Conservation (phyloP, 169 alveolate species). For the Plasmodium gallinaceum region DNA sequence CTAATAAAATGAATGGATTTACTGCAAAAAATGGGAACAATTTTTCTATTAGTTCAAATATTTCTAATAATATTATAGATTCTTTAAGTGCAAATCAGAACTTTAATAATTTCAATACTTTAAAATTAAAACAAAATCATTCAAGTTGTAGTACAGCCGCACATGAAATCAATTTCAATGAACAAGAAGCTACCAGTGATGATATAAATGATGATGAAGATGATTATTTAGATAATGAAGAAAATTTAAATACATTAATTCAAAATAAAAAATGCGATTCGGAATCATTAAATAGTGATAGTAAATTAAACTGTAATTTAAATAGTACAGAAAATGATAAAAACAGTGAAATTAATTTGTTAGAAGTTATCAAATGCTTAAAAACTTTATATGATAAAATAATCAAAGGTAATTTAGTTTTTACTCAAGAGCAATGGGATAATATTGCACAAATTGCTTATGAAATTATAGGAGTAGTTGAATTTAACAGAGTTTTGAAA, state of each 20-base stretch:
- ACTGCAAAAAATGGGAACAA: not conserved
- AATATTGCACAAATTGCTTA: slow-evolving; percentile 59
- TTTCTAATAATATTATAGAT: slow-evolving; percentile 7
- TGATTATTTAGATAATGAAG: slow-evolving; percentile 19
- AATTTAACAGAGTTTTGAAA: slow-evolving; percentile 39
- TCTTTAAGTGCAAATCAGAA: not conserved
- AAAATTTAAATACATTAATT: slow-evolving; percentile 3
- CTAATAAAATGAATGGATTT: not conserved
- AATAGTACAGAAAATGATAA: slow-evolving; percentile 2
- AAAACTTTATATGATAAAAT: slow-evolving; percentile 40
- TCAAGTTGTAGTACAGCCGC: slow-evolving; percentile 67
- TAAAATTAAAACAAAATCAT: slow-evolving; percentile 39
- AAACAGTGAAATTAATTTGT: slow-evolving; percentile 23
- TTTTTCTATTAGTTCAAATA: not conserved
- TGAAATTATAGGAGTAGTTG: slow-evolving; percentile 44
- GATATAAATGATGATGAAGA: slow-evolving; percentile 57
- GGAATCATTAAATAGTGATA: not conserved
- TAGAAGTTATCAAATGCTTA: slow-evolving; percentile 52
- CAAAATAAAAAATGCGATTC: not conserved
- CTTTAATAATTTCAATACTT: slow-evolving; percentile 17
- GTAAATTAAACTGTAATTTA: not conserved
- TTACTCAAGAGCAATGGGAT: slow-evolving; percentile 62
- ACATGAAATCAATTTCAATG: slow-evolving; percentile 44
- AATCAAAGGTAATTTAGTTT: slow-evolving; percentile 38
- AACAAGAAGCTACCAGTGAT: slow-evolving; percentile 52